phyloP scores from a whole-genome alignment of 352 stramenopile genomes.

The Thalassiosira livingstoniorum region DNA sequence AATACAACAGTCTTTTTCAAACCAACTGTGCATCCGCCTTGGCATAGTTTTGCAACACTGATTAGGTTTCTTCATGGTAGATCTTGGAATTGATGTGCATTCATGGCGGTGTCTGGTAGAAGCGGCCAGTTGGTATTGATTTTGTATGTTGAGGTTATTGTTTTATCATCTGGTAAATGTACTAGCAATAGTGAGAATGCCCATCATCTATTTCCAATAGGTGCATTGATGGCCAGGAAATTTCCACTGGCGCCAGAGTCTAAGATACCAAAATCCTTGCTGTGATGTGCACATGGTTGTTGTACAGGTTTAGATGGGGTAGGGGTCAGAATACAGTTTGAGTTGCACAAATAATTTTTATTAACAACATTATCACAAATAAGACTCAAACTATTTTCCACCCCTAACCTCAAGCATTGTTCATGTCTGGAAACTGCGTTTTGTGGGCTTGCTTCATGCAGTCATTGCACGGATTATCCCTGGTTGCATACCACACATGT shows the following conservation, averaged over 20 bases:
- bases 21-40: neutral
- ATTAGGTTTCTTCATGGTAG: neutral
- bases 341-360: neutral
- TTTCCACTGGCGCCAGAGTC: neutral
- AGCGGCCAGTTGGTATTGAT: neutral
- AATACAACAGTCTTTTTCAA: neutral
- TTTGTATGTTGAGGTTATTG: neutral
- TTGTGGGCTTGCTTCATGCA: neutral
- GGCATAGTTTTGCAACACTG: neutral
- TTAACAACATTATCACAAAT: constrained; percentile 1
- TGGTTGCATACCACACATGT: neutral
- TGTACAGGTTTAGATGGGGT: neutral
- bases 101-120: neutral
- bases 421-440: neutral
- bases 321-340: neutral
- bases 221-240: neutral
- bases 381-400: neutral
- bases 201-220: neutral
- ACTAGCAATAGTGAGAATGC: neutral
- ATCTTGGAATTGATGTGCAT: neutral
- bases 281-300: too few species aligned
- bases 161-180: neutral
- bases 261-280: neutral
- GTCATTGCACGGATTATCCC: neutral
- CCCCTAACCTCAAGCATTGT: neutral